Percentiles rank a stretch among this genome's conserved stretches.
Conservation (phyloP, 495 filamentous ascomycete genomes). For the Aspergillus nidulans region DNA sequence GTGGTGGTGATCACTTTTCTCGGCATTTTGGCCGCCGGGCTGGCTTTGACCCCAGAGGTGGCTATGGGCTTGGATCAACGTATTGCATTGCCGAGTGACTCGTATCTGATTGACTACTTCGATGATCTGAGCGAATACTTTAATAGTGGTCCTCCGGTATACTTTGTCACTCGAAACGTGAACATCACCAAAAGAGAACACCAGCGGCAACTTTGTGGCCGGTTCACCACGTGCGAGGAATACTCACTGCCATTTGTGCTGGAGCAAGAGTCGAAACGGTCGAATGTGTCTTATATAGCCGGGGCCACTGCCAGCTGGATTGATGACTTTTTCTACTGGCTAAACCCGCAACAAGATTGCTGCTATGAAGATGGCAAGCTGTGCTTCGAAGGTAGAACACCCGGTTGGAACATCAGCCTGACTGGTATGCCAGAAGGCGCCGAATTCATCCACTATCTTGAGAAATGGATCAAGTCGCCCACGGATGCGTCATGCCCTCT, state of each 20-base stretch:
- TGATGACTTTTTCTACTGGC: constrained; percentile 93
- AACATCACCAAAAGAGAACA: constrained; percentile 68
- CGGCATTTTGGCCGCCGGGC: constrained; percentile 77
- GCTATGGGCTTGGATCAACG: constrained; percentile 88
- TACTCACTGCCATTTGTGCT: constrained; percentile 81
- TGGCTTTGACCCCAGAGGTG: constrained; percentile 79
- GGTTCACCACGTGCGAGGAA: constrained; percentile 80
- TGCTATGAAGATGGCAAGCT: constrained; percentile 62
- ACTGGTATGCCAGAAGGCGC: constrained; percentile 85
- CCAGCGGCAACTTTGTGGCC: constrained; percentile 85
- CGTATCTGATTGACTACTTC: constrained; percentile 91
- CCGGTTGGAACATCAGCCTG: constrained; percentile 82
- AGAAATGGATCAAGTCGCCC: constrained; percentile 76
- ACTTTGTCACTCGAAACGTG: constrained; percentile 82
- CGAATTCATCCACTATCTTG: constrained; percentile 81
- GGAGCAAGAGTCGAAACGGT: constrained; percentile 86
- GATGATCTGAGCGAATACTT: constrained; percentile 93
- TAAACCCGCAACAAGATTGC: constrained; percentile 84
- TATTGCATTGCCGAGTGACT: constrained; percentile 87
- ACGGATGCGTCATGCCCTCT: constrained; percentile 81
- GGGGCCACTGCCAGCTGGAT: constrained; percentile 93
- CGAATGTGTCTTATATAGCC: constrained; percentile 86
- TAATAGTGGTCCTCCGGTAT: constrained; percentile 86
- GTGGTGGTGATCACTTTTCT: constrained; percentile 73
- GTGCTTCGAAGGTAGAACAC: constrained; percentile 73